phyloP scores from a whole-genome alignment of 306 rosid genomes.

The Quercus agrifolia region DNA sequence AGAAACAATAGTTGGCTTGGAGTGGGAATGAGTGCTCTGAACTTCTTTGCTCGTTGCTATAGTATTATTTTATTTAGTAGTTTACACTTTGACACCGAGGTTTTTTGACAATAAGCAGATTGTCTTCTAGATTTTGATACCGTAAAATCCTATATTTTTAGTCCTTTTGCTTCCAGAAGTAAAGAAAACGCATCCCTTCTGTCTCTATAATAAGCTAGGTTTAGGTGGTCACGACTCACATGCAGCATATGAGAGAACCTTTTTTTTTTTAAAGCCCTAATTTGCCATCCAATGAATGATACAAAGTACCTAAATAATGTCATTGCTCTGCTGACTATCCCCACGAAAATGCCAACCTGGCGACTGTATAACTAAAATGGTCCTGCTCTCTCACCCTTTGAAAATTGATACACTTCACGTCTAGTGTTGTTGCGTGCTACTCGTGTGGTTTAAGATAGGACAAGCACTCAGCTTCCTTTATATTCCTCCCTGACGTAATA shows the following conservation, averaged over 20 bases:
- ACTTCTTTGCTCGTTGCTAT: neutral
- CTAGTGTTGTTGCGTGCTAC: no score
- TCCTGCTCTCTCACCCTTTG: no score
- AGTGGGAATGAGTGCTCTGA: neutral
- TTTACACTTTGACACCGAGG: neutral
- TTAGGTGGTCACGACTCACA: neutral
- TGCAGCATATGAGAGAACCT: neutral
- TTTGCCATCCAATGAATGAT: neutral
- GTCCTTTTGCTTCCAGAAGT: neutral
- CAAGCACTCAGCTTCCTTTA: no score
- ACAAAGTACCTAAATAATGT: neutral
- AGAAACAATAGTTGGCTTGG: no score
- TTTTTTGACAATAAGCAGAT: neutral
- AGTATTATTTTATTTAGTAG: neutral
- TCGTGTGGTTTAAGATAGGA: no score
- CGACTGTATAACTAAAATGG: slow-evolving; percentile 8
- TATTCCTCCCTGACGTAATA: no score
- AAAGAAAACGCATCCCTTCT: neutral
- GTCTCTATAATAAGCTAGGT: neutral
- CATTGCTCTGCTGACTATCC: neutral
- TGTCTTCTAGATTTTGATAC: neutral
- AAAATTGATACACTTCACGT: no score
- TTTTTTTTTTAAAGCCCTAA: neutral
- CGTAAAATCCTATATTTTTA: neutral
- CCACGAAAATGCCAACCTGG: slow-evolving; percentile 14